A percentile compares a stretch with the other conserved stretches of the same genome.
Evolutionary conservation across 805 yeast genomes (phyloP).

Genomic region (Ogataea corticis): DNA sequence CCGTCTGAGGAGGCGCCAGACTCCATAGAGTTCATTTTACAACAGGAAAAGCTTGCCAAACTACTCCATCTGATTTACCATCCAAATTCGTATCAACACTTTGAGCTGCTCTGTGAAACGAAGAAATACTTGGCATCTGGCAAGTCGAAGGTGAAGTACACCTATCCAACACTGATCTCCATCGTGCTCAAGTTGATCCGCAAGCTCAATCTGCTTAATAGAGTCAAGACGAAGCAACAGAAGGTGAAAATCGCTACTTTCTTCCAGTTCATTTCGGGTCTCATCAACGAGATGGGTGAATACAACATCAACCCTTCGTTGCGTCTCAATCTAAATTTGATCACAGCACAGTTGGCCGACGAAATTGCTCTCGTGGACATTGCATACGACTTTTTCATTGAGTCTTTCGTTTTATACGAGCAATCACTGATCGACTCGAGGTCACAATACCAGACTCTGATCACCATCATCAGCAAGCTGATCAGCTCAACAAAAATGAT

Average conservation of each 20-base stretch:
- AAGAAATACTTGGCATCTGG: constrained; percentile 54
- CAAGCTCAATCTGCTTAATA: constrained; percentile 37
- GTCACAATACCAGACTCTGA: constrained; percentile 49
- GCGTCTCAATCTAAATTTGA: constrained; percentile 52
- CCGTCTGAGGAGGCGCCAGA: constrained; percentile 28
- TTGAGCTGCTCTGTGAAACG: constrained; percentile 46
- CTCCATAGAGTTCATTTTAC: constrained; percentile 39
- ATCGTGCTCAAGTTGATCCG: constrained; percentile 61
- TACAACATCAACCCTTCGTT: constrained; percentile 31
- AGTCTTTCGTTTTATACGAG: constrained; percentile 84
- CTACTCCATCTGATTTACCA: constrained; percentile 63
- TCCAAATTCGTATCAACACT: constrained; percentile 46
- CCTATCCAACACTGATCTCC: constrained; percentile 76
- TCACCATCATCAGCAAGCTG: constrained; percentile 47
- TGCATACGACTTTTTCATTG: constrained; percentile 84
- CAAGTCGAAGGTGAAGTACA: constrained; percentile 55
- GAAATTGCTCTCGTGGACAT: constrained; percentile 70
- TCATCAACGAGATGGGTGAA: constrained; percentile 65
- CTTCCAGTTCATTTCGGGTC: constrained; percentile 73
- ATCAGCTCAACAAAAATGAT: constrained; percentile 43
- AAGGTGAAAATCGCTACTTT: constrained; percentile 31
- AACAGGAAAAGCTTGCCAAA: constrained; percentile 67
- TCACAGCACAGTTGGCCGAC: constrained; percentile 77
- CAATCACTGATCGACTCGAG: constrained; percentile 51
- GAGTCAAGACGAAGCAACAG: constrained; percentile 24